Conservation (phyloP, 179 eudicot genomes). For the Spinacia oleracea region DNA sequence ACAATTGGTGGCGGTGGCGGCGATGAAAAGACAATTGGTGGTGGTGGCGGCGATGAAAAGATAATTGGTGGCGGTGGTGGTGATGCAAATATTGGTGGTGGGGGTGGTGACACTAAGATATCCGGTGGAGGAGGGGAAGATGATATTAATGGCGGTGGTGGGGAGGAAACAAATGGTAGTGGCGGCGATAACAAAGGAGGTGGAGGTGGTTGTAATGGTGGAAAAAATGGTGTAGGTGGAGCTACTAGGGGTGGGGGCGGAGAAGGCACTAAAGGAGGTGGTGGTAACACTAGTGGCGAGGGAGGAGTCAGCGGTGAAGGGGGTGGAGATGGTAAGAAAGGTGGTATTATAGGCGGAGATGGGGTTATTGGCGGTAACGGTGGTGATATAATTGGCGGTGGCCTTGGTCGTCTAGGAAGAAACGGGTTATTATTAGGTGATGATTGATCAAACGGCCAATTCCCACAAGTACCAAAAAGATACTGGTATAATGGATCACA, state of each 20-base stretch:
- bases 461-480: constrained; percentile 33
- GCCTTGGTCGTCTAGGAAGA: constrained; percentile 29
- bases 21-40: neutral
- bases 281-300: neutral
- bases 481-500: constrained; percentile 39
- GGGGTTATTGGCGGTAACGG: constrained; percentile 20
- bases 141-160: constrained; percentile 25
- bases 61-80: constrained; percentile 3
- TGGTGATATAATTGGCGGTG: constrained; percentile 26
- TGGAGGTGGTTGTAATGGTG: neutral
- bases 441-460: constrained; percentile 31
- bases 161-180: constrained; percentile 10
- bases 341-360: constrained; percentile 24
- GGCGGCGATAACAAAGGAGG: neutral
- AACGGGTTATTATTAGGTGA: constrained; percentile 35
- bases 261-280: constrained; percentile 4
- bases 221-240: constrained; percentile 27
- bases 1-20: constrained; percentile 13
- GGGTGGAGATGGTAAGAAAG: constrained; percentile 18
- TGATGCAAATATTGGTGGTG: constrained; percentile 7
- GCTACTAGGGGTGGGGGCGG: constrained; percentile 16
- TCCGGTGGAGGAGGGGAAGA: neutral
- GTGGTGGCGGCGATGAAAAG: constrained; percentile 17
- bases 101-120: constrained; percentile 8
- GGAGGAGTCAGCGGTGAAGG: constrained; percentile 10